A percentile compares a stretch with the other conserved stretches of the same genome.
phyloP scores from a whole-genome alignment of 2,329 filamentous ascomycete species.

The Diaporthe citriasiana region DNA sequence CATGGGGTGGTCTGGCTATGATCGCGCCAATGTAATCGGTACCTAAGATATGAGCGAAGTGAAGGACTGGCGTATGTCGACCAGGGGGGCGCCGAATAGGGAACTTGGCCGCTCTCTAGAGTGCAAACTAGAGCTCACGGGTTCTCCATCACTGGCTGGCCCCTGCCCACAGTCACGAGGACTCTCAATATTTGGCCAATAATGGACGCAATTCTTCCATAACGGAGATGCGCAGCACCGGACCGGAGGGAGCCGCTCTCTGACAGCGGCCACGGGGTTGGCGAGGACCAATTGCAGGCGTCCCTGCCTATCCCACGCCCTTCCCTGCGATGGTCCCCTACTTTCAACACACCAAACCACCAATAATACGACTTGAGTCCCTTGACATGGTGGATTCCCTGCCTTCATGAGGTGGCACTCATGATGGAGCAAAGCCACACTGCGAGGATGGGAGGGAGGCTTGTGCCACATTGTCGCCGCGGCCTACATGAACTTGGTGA shows the following conservation, averaged over 20 bases:
- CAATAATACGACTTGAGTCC: neutral
- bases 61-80: neutral
- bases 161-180: neutral
- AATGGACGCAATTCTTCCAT: neutral
- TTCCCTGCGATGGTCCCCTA: constrained; percentile 4
- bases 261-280: neutral
- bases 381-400: neutral
- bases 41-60: neutral
- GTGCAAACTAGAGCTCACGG: neutral
- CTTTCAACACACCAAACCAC: neutral
- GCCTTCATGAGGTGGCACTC: neutral
- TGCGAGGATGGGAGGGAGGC: neutral
- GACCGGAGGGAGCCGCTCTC: neutral
- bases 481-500: neutral
- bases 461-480: too few species aligned
- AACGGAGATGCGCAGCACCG: constrained; percentile 6
- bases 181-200: neutral
- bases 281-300: constrained; percentile 17
- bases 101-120: neutral
- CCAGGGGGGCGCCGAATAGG: neutral
- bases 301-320: constrained; percentile 8
- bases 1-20: neutral
- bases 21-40: neutral
- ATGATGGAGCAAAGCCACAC: neutral
- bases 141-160: neutral